Evolutionary conservation across 2,329 filamentous ascomycete genomes (phyloP).

Genomic region (Cucurbitaria berberidis): DNA sequence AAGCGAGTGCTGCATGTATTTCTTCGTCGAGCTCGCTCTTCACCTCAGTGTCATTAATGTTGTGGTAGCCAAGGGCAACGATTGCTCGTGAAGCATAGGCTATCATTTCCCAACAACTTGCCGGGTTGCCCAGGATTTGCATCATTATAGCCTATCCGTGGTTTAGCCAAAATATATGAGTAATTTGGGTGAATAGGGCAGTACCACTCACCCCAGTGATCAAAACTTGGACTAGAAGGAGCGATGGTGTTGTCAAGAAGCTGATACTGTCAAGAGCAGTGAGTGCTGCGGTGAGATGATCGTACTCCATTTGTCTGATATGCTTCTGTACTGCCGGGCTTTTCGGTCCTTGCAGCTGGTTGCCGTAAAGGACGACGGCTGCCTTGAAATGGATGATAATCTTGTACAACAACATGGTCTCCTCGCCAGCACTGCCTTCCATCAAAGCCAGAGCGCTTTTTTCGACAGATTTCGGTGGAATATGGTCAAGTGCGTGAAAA

Average conservation of each 20-base stretch:
- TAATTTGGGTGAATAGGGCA: too few relatives aligned
- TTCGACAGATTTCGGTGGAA: slow-evolving; percentile 39
- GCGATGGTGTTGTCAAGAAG: slow-evolving; percentile 33
- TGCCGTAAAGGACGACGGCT: slow-evolving; percentile 30
- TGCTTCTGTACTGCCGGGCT: slow-evolving; percentile 30
- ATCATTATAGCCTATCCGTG: slow-evolving; percentile 37
- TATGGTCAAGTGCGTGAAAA: slow-evolving; percentile 36
- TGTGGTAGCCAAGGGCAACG: slow-evolving; percentile 41
- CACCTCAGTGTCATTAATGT: slow-evolving; percentile 17
- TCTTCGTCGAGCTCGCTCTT: slow-evolving; percentile 32
- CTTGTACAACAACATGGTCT: slow-evolving; percentile 37
- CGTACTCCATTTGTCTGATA: slow-evolving; percentile 34
- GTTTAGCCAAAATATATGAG: too few relatives aligned
- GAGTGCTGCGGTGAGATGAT: slow-evolving; percentile 37
- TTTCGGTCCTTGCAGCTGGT: slow-evolving; percentile 31
- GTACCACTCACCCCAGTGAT: slow-evolving; percentile 33
- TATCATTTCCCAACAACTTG: slow-evolving; percentile 40
- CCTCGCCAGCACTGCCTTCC: slow-evolving; percentile 36
- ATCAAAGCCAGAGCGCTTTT: slow-evolving; percentile 38
- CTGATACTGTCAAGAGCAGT: slow-evolving; percentile 39
- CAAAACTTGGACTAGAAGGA: slow-evolving; percentile 38
- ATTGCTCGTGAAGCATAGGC: slow-evolving; percentile 41
- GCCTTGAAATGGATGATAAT: slow-evolving; percentile 43
- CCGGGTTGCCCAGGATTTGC: slow-evolving; percentile 44
- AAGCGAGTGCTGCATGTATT: slow-evolving; percentile 36